Conservation (phyloP, 2,329 filamentous ascomycete species). For the Seiridium unicorne region DNA sequence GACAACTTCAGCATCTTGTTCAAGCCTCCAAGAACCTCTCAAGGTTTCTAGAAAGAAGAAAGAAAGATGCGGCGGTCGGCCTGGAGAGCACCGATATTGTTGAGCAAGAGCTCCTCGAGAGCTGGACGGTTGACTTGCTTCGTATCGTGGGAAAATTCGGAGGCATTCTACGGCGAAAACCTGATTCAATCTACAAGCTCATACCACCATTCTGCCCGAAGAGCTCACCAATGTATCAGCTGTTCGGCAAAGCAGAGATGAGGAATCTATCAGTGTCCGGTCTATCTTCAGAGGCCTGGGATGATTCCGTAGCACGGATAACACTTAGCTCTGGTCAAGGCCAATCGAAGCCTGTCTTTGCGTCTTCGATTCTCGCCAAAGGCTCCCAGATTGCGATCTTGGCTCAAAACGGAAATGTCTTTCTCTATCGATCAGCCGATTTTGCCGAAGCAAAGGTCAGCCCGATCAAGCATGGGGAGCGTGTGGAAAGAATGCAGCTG, state of each 20-base stretch:
- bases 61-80: background rate
- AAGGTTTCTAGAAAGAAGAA: background rate
- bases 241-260: constrained; percentile 23
- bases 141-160: constrained; percentile 17
- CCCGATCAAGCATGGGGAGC: too few relatives aligned
- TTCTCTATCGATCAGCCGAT: too few relatives aligned
- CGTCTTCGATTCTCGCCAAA: constrained; percentile 11
- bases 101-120: background rate
- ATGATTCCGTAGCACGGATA: constrained; percentile 19
- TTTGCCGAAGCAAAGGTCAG: too few relatives aligned
- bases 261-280: constrained; percentile 9
- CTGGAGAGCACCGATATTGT: background rate
- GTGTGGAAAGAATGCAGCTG: too few relatives aligned
- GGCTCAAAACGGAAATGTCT: too few relatives aligned
- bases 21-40: too few relatives aligned
- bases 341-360: background rate
- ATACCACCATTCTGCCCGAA: constrained; percentile 38
- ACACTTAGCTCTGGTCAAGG: constrained; percentile 11
- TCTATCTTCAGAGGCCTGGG: constrained; percentile 8
- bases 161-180: constrained; percentile 18
- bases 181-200: constrained; percentile 32
- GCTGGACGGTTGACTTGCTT: background rate
- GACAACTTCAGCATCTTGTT: too few relatives aligned
- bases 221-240: constrained; percentile 29
- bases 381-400: constrained; percentile 12